Conservation (phyloP, 2,329 filamentous ascomycete genomes). For the Paecilomyces fulvus region DNA sequence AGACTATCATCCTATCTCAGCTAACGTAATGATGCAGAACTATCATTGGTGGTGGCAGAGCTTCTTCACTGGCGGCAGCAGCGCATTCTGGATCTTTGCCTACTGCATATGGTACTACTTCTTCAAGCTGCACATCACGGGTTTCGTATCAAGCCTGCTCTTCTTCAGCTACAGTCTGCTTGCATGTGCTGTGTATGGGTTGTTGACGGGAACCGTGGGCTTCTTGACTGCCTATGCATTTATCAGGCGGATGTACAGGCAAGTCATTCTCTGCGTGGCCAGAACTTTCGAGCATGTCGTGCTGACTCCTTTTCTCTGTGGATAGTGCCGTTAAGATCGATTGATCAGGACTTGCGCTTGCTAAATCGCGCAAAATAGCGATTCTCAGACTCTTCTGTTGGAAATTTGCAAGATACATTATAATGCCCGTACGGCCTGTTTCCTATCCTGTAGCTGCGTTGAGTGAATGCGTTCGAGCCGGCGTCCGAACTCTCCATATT, state of each 20-base stretch:
- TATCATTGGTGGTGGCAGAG: conserved; percentile 92
- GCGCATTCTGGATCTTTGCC: conserved; percentile 69
- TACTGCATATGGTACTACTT: conserved; percentile 82
- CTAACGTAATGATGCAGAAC: conserved; percentile 43
- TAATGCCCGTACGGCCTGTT: neutral
- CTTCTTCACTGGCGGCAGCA: conserved; percentile 69
- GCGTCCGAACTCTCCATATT: neutral
- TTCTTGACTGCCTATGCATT: conserved; percentile 80
- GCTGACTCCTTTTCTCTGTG: neutral
- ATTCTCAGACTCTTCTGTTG: neutral
- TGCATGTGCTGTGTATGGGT: conserved; percentile 70
- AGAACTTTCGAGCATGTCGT: neutral
- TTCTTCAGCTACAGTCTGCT: conserved; percentile 83
- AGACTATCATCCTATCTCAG: neutral
- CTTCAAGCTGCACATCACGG: conserved; percentile 69
- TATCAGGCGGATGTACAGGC: conserved; percentile 75
- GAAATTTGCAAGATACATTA: neutral
- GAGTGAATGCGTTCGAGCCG: neutral
- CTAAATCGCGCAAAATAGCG: neutral
- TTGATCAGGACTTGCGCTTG: conserved; percentile 2
- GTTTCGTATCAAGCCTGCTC: conserved; percentile 68
- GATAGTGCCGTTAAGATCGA: conserved; percentile 7
- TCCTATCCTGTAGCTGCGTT: neutral
- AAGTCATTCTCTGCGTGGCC: conserved; percentile 22
- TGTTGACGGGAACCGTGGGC: conserved; percentile 74